Evolutionary conservation across 2,329 filamentous ascomycete genomes (phyloP).

Genomic region (Ceratocystis papillata): DNA sequence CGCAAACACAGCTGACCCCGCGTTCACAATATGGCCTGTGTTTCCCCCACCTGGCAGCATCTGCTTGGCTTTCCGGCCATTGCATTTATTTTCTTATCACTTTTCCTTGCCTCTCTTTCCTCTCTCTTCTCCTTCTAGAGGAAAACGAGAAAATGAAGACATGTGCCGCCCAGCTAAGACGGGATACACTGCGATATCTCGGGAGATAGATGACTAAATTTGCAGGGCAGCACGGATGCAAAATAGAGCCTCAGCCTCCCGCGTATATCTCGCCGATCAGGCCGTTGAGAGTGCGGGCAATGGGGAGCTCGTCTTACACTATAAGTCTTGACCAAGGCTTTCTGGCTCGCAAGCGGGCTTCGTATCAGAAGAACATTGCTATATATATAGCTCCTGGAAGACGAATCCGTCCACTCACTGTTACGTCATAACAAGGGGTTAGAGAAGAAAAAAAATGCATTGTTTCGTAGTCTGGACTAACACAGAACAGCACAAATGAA

Average conservation of each 20-base stretch:
- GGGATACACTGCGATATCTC: not conserved
- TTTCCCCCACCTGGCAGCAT: not conserved
- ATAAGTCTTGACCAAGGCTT: no score
- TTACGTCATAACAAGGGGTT: not conserved
- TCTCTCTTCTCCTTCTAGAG: not conserved
- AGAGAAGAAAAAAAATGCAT: not conserved
- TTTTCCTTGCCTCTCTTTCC: not conserved
- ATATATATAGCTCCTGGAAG: no score
- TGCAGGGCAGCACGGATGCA: not conserved
- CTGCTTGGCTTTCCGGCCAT: not conserved
- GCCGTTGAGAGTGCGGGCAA: not conserved
- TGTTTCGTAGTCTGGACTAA: slow-evolving; percentile 3
- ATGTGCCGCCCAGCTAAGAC: not conserved
- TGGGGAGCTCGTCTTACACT: no score
- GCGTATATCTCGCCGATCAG: not conserved
- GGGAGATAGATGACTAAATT: not conserved
- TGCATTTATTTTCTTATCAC: not conserved
- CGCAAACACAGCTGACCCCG: not conserved
- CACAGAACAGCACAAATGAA: not conserved
- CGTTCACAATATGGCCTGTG: slow-evolving; percentile 1
- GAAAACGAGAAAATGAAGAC: not conserved
- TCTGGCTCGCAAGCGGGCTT: no score
- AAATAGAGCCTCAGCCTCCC: not conserved
- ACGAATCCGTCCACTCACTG: no score
- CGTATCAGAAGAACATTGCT: no score